These are phyloP conservation scores for Saccharomyces hybrid DNA, from an alignment of 1,139 yeast species.

Conservation along the genomic window DNA sequence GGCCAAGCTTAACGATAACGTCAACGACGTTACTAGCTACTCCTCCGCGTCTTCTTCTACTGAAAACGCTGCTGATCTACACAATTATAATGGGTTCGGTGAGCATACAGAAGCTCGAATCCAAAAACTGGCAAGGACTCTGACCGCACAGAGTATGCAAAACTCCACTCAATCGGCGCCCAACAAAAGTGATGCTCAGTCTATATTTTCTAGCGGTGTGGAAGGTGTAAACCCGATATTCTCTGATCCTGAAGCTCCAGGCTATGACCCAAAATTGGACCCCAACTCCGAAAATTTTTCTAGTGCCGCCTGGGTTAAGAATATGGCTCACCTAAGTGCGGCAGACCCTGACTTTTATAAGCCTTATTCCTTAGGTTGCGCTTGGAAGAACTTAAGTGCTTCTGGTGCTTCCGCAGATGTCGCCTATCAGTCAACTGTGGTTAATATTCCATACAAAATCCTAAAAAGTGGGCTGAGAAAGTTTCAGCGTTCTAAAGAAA, in stretches of 20 bases:
- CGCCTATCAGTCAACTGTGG: constrained; percentile 67
- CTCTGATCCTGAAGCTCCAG: constrained; percentile 10
- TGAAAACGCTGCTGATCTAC: constrained; percentile 5
- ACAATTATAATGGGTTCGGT: constrained; percentile 17
- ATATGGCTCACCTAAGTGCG: constrained; percentile 47
- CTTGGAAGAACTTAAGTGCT: constrained; percentile 59
- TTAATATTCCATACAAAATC: constrained; percentile 38
- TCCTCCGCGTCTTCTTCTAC: constrained; percentile 1
- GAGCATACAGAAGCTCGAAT: constrained; percentile 11
- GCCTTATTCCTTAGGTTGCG: constrained; percentile 54
- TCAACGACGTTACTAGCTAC: background rate
- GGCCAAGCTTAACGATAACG: background rate
- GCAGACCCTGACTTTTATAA: constrained; percentile 56
- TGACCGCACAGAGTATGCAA: constrained; percentile 5
- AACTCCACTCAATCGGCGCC: background rate
- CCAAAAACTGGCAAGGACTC: constrained; percentile 11
- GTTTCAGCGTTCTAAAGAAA: constrained; percentile 20
- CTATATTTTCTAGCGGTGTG: constrained; percentile 2
- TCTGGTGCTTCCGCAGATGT: constrained; percentile 68
- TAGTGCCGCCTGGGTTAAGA: constrained; percentile 63
- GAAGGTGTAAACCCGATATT: constrained; percentile 8
- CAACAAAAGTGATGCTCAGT: background rate
- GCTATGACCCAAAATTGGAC: constrained; percentile 41
- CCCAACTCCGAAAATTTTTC: constrained; percentile 50
- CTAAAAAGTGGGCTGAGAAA: constrained; percentile 14